Evolutionary conservation across 169 alveolate genomes (phyloP).

Genomic region (Plasmodium inui): DNA sequence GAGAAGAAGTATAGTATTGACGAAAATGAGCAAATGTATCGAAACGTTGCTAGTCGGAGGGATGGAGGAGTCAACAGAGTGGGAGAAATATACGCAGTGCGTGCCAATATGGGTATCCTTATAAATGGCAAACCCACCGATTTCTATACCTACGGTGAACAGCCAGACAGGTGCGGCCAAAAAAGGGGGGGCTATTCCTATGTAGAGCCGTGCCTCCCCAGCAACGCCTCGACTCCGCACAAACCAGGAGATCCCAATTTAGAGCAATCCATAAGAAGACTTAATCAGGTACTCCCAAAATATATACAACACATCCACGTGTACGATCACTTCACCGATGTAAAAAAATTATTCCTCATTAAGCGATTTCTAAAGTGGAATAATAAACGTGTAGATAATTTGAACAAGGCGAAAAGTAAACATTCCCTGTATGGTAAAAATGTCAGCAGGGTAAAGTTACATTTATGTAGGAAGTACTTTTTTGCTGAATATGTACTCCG

Average conservation of each 20-base stretch:
- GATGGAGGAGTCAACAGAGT: background rate
- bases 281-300: slow-evolving; percentile 16
- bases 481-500: slow-evolving; percentile 8
- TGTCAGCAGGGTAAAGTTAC: background rate
- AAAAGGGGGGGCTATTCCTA: background rate
- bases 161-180: background rate
- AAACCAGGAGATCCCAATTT: background rate
- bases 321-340: background rate
- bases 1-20: background rate
- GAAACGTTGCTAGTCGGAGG: background rate
- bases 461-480: slow-evolving; percentile 4
- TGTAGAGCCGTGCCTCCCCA: background rate
- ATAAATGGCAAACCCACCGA: background rate
- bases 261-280: background rate
- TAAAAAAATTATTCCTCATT: slow-evolving; percentile 30
- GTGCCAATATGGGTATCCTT: background rate
- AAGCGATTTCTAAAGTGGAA: background rate
- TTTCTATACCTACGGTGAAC: background rate
- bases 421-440: slow-evolving; percentile 4
- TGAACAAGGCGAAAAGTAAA: background rate
- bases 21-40: slow-evolving; percentile 24
- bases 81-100: background rate
- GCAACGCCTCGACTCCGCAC: background rate
- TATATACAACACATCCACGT: slow-evolving; percentile 44
- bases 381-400: background rate